Conservation (phyloP, 2,329 filamentous ascomycete species). For the Colletotrichum sp. region DNA sequence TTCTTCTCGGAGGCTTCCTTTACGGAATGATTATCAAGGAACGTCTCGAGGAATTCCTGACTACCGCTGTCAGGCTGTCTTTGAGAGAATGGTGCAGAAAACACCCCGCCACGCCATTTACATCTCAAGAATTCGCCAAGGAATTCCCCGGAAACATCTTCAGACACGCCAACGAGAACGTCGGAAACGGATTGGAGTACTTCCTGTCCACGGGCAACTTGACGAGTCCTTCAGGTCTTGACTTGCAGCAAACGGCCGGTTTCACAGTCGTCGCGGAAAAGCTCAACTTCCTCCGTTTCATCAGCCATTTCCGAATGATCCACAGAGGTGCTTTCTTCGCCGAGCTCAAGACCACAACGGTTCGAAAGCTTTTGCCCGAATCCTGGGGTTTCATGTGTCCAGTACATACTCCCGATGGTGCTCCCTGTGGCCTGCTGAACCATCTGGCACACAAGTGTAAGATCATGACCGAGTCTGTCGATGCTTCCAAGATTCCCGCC, state of each 20-base stretch:
- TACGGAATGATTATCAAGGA: constrained; percentile 98
- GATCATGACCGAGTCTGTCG: constrained; percentile 77
- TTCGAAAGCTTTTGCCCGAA: constrained; percentile 92
- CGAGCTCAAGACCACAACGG: constrained; percentile 94
- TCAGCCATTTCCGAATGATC: constrained; percentile 98
- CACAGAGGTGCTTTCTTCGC: constrained; percentile 99
- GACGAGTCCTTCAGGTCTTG: constrained; percentile 86
- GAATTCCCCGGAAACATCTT: constrained; percentile 84
- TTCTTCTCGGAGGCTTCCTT: constrained; percentile 89
- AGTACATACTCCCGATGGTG: constrained; percentile 95
- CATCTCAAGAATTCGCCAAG: constrained; percentile 75
- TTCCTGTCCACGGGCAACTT: constrained; percentile 97
- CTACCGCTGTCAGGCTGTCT: constrained; percentile 53
- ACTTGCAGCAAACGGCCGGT: constrained; percentile 92
- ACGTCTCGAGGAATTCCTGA: constrained; percentile 86
- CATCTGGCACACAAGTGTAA: constrained; percentile 95
- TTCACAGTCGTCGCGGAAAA: constrained; percentile 98
- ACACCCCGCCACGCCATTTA: constrained; percentile 72
- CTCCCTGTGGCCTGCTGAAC: constrained; percentile 92
- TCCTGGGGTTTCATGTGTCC: constrained; percentile 98
- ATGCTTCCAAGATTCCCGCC: constrained; percentile 76
- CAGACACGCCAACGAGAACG: constrained; percentile 82
- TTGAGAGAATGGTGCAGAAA: constrained; percentile 63
- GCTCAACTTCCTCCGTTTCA: constrained; percentile 98
- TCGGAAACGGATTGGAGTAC: constrained; percentile 88